Percentiles rank a stretch among this genome's conserved stretches.
phyloP scores from a whole-genome alignment of 108 stramenopile species.

The Cyclotella choctawhatcheeana region DNA sequence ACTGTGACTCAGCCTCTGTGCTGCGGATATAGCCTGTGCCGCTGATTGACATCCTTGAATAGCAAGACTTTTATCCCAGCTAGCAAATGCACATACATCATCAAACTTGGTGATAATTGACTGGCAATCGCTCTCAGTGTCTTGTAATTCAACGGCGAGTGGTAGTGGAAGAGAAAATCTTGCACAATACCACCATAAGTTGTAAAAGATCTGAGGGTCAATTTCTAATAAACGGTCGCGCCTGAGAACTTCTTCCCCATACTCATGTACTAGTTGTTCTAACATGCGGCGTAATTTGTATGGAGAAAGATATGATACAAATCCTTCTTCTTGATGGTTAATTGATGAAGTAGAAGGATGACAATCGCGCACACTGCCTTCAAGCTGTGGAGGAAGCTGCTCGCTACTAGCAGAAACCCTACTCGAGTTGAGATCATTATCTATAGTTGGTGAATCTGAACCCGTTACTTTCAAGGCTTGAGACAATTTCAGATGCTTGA shows the following conservation, averaged over 20 bases:
- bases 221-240: conserved; percentile 62
- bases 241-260: conserved; percentile 77
- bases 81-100: conserved; percentile 68
- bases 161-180: conserved; percentile 84
- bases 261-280: conserved; percentile 69
- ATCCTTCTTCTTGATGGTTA: conserved; percentile 24
- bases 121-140: not conserved
- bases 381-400: conserved; percentile 68
- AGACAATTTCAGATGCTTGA: conserved; percentile 50
- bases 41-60: conserved; percentile 67
- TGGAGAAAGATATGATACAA: conserved; percentile 76
- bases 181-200: conserved; percentile 89
- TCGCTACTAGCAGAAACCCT: conserved; percentile 35
- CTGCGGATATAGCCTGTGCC: conserved; percentile 61
- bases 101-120: conserved; percentile 15
- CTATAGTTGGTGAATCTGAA: not conserved
- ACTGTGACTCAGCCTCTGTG: conserved; percentile 22
- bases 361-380: conserved; percentile 23
- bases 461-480: conserved; percentile 17
- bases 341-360: conserved; percentile 9
- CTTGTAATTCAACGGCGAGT: conserved; percentile 46
- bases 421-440: conserved; percentile 7
- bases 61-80: conserved; percentile 77
- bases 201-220: conserved; percentile 79
- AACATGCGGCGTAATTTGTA: conserved; percentile 38